Evolutionary conservation across 768 basidiomycete species (phyloP).

Genomic region (Russula abietina): DNA sequence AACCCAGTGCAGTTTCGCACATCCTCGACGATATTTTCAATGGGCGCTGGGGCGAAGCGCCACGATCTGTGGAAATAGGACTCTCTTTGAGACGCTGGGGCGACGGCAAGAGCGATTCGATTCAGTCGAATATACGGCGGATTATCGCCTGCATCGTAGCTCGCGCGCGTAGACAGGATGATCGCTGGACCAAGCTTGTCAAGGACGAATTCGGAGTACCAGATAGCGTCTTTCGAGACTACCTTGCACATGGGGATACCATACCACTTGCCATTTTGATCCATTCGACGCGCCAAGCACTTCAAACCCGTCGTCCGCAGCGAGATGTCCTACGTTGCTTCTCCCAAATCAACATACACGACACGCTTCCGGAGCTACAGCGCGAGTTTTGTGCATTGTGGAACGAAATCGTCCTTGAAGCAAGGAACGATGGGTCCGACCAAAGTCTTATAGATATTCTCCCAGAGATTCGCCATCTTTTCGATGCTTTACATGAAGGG

Average conservation of each 20-base stretch:
- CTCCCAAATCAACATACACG: not conserved
- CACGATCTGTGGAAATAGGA: not conserved
- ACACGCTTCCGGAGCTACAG: not conserved
- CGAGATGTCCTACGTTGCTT: not conserved
- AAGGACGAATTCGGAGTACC: not conserved
- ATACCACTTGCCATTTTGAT: slow-evolving; percentile 1
- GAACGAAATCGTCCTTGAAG: not conserved
- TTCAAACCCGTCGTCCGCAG: not conserved
- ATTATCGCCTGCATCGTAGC: not conserved
- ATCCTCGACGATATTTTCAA: not conserved
- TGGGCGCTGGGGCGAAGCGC: not conserved
- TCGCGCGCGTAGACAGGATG: not conserved
- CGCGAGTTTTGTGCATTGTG: not conserved
- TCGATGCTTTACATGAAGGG: not conserved
- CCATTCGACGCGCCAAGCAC: not conserved
- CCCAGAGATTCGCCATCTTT: not conserved
- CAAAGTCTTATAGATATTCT: not conserved
- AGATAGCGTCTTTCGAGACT: not conserved
- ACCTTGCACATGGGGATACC: not conserved
- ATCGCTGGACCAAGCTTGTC: not conserved
- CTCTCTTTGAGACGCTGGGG: not conserved
- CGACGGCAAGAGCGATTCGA: too few species aligned
- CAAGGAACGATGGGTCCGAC: not conserved
- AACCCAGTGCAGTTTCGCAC: not conserved
- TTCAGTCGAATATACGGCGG: not conserved